Percentiles rank a stretch among this genome's conserved stretches.
Evolutionary conservation across 2,329 filamentous ascomycete genomes (phyloP).

Genomic region (Penicillium sclerotigenum): DNA sequence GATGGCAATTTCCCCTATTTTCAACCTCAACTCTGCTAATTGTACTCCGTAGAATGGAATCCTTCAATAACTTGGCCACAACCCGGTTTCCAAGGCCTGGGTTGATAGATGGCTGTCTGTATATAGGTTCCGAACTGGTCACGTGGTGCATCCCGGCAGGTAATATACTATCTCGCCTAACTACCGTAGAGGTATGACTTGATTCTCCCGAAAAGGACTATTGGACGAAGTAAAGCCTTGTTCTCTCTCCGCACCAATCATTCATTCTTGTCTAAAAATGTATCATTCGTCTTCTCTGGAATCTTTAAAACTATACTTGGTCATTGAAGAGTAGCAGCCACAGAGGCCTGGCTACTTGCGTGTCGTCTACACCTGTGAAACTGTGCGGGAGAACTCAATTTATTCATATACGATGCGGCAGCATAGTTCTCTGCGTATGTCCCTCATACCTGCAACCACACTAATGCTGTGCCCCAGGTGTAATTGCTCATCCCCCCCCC

Average conservation of each 20-base stretch:
- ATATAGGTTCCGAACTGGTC: too few species aligned
- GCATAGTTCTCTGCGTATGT: not conserved
- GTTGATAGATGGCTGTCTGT: too few species aligned
- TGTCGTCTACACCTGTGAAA: not conserved
- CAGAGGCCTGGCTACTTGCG: not conserved
- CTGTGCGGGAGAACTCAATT: not conserved
- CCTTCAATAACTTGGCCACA: too few species aligned
- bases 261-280: not conserved
- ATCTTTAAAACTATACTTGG: not conserved
- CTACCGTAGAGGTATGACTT: not conserved
- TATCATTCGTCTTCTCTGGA: not conserved
- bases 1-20: not conserved
- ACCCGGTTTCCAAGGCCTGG: too few species aligned
- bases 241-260: not conserved
- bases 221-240: not conserved
- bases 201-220: not conserved
- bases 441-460: not conserved
- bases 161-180: not conserved
- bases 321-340: not conserved
- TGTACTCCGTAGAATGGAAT: too few species aligned
- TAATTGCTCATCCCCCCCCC: not conserved
- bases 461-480: not conserved
- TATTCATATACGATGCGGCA: conserved; percentile 1
- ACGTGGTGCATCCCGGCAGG: too few species aligned
- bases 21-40: not conserved